Evolutionary conservation across 352 stramenopile genomes (phyloP).

Genomic region (Globisporangium megalacanthum): DNA sequence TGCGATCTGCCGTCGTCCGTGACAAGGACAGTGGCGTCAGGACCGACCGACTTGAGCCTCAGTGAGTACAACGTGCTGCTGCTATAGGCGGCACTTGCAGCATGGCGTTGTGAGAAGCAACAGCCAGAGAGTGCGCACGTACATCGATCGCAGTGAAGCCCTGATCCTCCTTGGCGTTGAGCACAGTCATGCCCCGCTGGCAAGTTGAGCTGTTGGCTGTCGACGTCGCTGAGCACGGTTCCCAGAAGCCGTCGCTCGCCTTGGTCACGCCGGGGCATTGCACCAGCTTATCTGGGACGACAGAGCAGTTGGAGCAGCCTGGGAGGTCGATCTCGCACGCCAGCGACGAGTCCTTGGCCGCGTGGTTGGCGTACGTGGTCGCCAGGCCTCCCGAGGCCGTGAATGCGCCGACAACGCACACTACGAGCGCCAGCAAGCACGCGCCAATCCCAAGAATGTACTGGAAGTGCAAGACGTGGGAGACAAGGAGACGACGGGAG

Average conservation of each 20-base stretch:
- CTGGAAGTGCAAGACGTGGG: slow-evolving; percentile 20
- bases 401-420: slow-evolving; percentile 62
- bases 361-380: slow-evolving; percentile 40
- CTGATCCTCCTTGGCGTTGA: slow-evolving; percentile 45
- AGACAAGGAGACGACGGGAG: background rate
- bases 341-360: slow-evolving; percentile 28
- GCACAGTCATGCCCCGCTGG: slow-evolving; percentile 44
- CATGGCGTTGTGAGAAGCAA: background rate
- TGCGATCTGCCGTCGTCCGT: slow-evolving; percentile 30
- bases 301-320: slow-evolving; percentile 77
- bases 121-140: slow-evolving; percentile 13
- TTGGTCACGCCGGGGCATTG: slow-evolving; percentile 39
- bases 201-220: slow-evolving; percentile 23
- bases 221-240: slow-evolving; percentile 25
- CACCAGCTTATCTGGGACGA: slow-evolving; percentile 17
- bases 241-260: slow-evolving; percentile 29
- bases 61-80: background rate
- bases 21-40: background rate
- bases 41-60: background rate
- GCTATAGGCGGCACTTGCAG: background rate
- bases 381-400: slow-evolving; percentile 56
- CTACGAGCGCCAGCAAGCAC: slow-evolving; percentile 55
- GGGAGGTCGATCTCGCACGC: slow-evolving; percentile 63
- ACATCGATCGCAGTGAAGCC: slow-evolving; percentile 59
- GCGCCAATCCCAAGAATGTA: slow-evolving; percentile 65